A percentile compares a stretch with the other conserved stretches of the same genome.
These are phyloP conservation scores for Manihot esculenta DNA, from an alignment of 441 rosid genomes.

Conservation along the genomic window DNA sequence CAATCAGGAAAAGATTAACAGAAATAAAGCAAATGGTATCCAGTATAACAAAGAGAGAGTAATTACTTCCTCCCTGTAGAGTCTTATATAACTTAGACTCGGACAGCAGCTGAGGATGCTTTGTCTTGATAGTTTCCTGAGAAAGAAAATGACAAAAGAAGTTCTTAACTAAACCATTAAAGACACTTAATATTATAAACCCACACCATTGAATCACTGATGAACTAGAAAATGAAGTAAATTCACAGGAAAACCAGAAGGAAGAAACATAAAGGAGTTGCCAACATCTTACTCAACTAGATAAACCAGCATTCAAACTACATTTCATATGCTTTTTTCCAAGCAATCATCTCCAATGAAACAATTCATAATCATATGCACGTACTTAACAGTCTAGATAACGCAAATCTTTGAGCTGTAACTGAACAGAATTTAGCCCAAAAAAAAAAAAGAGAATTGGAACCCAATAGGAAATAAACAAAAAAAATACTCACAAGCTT, in stretches of 20 bases:
- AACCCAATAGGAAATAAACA: neutral
- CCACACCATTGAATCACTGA: neutral
- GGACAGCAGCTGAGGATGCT: slow-evolving; percentile 95
- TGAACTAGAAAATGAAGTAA: neutral
- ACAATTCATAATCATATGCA: neutral
- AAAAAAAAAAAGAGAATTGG: neutral
- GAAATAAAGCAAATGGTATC: neutral
- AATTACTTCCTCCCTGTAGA: slow-evolving; percentile 96
- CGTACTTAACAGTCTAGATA: too few relatives aligned
- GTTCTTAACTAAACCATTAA: neutral
- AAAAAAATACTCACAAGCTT: slow-evolving; percentile 73
- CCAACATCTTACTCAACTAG: neutral
- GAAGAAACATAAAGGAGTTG: neutral
- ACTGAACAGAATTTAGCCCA: neutral
- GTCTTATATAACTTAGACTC: slow-evolving; percentile 91
- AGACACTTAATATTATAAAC: neutral
- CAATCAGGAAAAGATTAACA: neutral
- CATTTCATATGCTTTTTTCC: neutral
- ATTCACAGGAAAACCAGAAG: neutral
- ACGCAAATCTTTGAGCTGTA: neutral
- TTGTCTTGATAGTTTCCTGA: slow-evolving; percentile 94
- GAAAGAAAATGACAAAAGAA: slow-evolving; percentile 13
- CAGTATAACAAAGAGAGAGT: neutral
- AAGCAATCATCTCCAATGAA: neutral
- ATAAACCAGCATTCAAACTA: neutral